A percentile compares a stretch with the other conserved stretches of the same genome.
Conservation (phyloP, 176 grass and related monocot species). For the Rhynchospora breviuscula region DNA sequence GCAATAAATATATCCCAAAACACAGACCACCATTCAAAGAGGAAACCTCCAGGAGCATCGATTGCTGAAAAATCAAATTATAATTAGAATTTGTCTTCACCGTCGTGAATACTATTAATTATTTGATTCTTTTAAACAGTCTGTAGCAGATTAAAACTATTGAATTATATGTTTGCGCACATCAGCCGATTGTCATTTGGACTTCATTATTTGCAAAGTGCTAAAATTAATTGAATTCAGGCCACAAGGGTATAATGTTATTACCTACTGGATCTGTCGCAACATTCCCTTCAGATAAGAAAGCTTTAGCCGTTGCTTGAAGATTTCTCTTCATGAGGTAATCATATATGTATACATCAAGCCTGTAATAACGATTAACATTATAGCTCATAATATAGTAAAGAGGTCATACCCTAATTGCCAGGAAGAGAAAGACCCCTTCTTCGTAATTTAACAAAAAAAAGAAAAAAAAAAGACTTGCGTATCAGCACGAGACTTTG, state of each 20-base stretch:
- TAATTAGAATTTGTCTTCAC: background rate
- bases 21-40: constrained; percentile 46
- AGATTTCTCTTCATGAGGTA: constrained; percentile 90
- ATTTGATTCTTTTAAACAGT: background rate
- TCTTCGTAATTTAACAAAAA: too few relatives aligned
- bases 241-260: background rate
- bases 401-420: background rate
- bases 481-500: background rate
- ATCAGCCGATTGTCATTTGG: background rate
- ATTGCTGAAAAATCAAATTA: constrained; percentile 25
- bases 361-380: constrained; percentile 34
- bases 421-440: background rate
- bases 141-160: background rate
- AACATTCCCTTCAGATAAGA: constrained; percentile 90
- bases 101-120: background rate
- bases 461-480: too few relatives aligned
- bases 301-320: constrained; percentile 82
- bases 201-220: background rate
- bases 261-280: constrained; percentile 87
- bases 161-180: background rate
- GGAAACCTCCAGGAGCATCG: constrained; percentile 34
- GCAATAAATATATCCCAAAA: constrained; percentile 47
- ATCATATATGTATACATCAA: constrained; percentile 97
- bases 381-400: background rate
- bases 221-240: background rate